These are phyloP conservation scores for Adenanthera pavonina DNA, from an alignment of 306 rosid species.

Conservation along the genomic window DNA sequence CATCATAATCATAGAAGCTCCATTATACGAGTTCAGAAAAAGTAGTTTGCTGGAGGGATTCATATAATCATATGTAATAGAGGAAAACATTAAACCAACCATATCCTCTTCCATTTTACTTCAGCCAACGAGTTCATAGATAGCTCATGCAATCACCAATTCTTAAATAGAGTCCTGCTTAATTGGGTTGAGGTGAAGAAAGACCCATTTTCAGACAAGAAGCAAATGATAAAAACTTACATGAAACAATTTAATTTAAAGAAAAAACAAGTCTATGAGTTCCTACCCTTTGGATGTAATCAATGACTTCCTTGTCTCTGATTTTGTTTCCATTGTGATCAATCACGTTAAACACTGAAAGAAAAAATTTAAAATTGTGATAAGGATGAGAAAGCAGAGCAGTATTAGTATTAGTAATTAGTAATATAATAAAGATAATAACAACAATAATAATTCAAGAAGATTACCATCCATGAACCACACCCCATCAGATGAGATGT, in stretches of 20 bases:
- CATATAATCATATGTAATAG: not conserved
- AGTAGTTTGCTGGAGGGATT: not conserved
- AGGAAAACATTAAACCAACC: not conserved
- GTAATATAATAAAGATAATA: not conserved
- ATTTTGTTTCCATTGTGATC: constrained; percentile 80
- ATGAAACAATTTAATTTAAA: constrained; percentile 27
- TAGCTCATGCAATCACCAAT: not conserved
- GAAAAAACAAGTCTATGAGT: constrained; percentile 1
- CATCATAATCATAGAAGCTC: not conserved
- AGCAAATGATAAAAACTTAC: not conserved
- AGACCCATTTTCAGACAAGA: not conserved
- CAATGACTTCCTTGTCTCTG: constrained; percentile 80
- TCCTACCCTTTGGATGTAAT: constrained; percentile 83
- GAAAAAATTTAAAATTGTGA: not conserved
- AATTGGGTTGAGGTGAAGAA: not conserved
- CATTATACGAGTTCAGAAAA: not conserved
- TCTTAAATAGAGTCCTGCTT: constrained; percentile 18
- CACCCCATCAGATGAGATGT: constrained; percentile 90
- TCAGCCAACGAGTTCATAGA: not conserved
- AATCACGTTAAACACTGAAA: constrained; percentile 85
- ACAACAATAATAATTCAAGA: constrained; percentile 3
- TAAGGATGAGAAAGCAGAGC: constrained; percentile 27
- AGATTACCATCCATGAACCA: constrained; percentile 97
- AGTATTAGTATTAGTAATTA: not conserved
- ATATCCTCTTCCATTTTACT: not conserved